Conservation (phyloP, 225 moss, liverwort and hornwort genomes). For the Climacium dendroides region DNA sequence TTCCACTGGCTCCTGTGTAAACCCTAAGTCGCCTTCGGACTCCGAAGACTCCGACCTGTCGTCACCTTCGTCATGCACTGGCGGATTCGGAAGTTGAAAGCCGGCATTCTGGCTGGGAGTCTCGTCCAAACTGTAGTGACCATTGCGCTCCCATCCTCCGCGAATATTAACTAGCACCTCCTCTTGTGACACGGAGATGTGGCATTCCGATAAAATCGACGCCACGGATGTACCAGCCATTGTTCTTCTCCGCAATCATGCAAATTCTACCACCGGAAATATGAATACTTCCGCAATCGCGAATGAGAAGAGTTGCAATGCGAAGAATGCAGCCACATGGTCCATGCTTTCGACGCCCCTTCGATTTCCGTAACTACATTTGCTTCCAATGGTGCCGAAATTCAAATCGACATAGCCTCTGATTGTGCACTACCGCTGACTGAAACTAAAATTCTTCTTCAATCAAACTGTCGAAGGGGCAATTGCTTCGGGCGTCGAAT, state of each 20-base stretch:
- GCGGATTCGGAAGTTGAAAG: not conserved
- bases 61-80: not conserved
- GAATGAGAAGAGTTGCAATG: not conserved
- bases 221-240: constrained; percentile 7
- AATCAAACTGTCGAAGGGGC: not conserved
- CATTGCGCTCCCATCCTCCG: constrained; percentile 33
- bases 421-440: too few species aligned
- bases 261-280: not conserved
- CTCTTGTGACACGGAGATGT: constrained; percentile 29
- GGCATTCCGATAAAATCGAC: constrained; percentile 5
- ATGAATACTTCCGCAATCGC: not conserved
- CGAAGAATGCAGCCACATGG: not conserved
- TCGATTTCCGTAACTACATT: not conserved
- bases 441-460: too few species aligned
- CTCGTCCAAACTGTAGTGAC: constrained; percentile 25
- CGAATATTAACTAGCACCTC: constrained; percentile 13
- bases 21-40: constrained; percentile 9
- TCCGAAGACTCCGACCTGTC: constrained; percentile 21
- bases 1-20: constrained; percentile 26
- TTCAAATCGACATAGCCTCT: not conserved
- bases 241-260: not conserved
- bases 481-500: not conserved
- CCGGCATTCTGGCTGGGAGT: constrained; percentile 25
- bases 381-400: not conserved
- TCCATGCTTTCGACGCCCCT: not conserved